Conservation (phyloP, 352 stramenopile species). For the Pythium brassicae region DNA sequence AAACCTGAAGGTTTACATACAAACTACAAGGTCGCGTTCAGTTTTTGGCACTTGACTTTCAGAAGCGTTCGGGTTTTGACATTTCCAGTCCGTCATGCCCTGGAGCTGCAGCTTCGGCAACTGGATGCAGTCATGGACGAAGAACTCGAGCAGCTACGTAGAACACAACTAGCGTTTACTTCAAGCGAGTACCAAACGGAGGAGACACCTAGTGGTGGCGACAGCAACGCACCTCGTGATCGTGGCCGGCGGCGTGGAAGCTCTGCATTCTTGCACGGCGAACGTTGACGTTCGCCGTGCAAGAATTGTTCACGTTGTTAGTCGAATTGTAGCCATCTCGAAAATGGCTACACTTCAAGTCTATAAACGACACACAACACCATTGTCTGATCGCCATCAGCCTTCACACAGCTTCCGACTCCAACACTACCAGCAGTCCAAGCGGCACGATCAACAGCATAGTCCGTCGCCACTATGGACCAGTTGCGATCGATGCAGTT, state of each 20-base stretch:
- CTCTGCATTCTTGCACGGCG: slow-evolving; percentile 31
- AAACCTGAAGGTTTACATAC: no score
- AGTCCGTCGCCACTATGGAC: neutral
- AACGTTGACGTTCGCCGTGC: no score
- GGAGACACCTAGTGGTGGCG: neutral
- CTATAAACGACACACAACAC: no score
- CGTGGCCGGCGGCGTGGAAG: slow-evolving; percentile 39
- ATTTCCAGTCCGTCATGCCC: slow-evolving; percentile 1
- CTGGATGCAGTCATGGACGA: slow-evolving; percentile 46
- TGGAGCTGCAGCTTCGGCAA: slow-evolving; percentile 42
- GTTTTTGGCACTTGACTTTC: no score
- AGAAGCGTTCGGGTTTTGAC: no score
- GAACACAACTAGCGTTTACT: neutral
- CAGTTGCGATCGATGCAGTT: neutral
- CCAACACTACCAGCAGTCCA: neutral
- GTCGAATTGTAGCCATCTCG: no score
- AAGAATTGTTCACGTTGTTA: no score
- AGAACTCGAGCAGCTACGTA: slow-evolving; percentile 45
- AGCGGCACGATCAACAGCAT: neutral
- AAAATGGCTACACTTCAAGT: no score
- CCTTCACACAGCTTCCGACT: neutral
- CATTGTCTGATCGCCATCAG: neutral
- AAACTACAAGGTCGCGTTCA: no score
- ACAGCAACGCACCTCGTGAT: slow-evolving; percentile 29
- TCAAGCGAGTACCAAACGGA: neutral